Evolutionary conservation across 2,329 filamentous ascomycete species (phyloP), one percentile per base, ranked within the genome.

Genomic region (Fusarium sp.): DNA sequence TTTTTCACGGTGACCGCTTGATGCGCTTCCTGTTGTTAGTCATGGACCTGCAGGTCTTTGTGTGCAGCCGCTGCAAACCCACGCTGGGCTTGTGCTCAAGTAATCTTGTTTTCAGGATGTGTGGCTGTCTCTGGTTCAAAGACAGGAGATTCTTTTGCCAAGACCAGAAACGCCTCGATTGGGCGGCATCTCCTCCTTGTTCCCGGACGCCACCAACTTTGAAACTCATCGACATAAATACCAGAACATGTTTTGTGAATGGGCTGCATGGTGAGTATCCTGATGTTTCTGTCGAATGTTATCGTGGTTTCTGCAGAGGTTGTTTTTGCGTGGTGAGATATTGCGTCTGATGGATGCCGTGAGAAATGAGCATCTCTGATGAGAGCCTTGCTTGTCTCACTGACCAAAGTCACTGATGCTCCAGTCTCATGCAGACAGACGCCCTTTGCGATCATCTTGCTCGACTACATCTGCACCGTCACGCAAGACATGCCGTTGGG

Each of bases 191-290:
- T 55, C 44, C 31, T 51, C 53, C 57, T 70, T 64, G 64, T 71
- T 66, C 66, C 69, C 62, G 42, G 49, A 71, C 67, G 68, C 70
- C 67, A 70, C 70, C 44, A 17, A 35, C 49, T 53, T 53, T 20
- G 6, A 53, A 31, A 14, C 4, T 3, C 17, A 2, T 53, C 49
- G 27, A 53, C 49, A n/a, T 17, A 51, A 51, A 51, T 51, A n/a
- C 46, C 24, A 29, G 46, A 51, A 6, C 46, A 51, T 29, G 17
- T 49, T 49, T 27, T 11, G 44, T 27, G 44, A 17, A 22, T 49
- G 22, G 22, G 44, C 42, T 27, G 22, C 44, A 27, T 3, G 16
- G 22, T 51, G 46, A 51, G 17, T 51, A 51, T 11, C 46, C 27
- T 53, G 17, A 53, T 53, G 27, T 53, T 53, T 31, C 46, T 31